phyloP scores from a whole-genome alignment of 139 green algal genomes.

The Coelastrella sp. region DNA sequence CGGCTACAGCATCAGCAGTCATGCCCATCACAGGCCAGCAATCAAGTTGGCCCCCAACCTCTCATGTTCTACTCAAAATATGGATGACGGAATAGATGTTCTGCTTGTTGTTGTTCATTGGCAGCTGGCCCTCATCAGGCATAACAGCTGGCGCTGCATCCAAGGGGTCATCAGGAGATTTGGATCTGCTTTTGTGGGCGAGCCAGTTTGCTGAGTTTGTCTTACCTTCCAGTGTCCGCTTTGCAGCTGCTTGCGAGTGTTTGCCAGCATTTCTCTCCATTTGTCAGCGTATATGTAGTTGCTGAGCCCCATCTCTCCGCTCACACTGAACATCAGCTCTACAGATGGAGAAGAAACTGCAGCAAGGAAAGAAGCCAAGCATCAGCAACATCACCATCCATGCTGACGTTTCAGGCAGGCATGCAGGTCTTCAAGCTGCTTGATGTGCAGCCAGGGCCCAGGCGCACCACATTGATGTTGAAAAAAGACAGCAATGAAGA shows the following conservation, averaged over 20 bases:
- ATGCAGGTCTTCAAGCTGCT: no score
- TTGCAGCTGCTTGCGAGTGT: slow-evolving; percentile 2
- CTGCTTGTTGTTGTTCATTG: no score
- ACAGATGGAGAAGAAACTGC: not conserved
- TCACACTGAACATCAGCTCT: slow-evolving; percentile 30
- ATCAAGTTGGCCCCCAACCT: no score
- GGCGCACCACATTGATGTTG: no score
- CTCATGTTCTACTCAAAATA: no score
- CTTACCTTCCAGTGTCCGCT: slow-evolving; percentile 24
- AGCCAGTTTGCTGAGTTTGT: no score
- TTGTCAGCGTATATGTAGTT: slow-evolving; percentile 32
- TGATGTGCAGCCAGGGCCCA: no score
- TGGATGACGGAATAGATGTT: no score
- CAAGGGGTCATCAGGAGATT: not conserved
- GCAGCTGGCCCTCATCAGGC: not conserved
- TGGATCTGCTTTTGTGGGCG: no score
- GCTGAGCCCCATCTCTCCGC: slow-evolving; percentile 43
- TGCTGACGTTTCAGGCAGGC: no score
- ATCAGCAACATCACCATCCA: no score
- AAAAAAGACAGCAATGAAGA: not conserved
- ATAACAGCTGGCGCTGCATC: not conserved
- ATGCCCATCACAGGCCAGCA: no score
- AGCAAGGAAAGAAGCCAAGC: not conserved
- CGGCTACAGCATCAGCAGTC: not conserved
- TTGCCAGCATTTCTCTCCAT: slow-evolving; percentile 4